A percentile compares a stretch with the other conserved stretches of the same genome.
Conservation (phyloP, 345 rosid species). For the Eucalyptus curtisii region DNA sequence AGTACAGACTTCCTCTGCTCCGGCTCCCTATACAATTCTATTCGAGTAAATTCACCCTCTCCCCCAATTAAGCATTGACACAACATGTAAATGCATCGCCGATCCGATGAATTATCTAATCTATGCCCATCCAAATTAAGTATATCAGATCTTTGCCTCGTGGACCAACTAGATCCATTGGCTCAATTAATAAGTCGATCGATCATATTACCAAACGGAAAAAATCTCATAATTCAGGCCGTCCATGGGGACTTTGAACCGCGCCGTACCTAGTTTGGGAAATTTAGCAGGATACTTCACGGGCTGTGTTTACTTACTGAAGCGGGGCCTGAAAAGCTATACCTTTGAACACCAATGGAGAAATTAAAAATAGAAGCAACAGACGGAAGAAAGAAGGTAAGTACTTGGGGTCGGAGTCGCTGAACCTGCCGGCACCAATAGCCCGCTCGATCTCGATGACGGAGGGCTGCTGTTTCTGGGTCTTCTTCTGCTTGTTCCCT, state of each 20-base stretch:
- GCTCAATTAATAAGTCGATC: neutral
- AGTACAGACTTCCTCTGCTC: constrained; percentile 26
- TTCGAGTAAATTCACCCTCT: neutral
- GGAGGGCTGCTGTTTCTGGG: constrained; percentile 13
- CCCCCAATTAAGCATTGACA: neutral
- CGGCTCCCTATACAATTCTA: constrained; percentile 15
- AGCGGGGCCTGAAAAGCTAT: neutral
- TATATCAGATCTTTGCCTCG: neutral
- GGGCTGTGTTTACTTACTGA: neutral
- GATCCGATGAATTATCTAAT: neutral
- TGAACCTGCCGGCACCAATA: constrained; percentile 73
- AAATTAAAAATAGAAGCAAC: neutral
- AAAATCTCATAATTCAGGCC: neutral
- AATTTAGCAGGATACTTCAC: neutral
- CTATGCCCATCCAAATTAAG: neutral
- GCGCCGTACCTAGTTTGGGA: neutral
- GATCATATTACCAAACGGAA: neutral
- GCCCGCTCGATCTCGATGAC: constrained; percentile 58
- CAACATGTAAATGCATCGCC: neutral
- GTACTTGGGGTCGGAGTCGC: constrained; percentile 50
- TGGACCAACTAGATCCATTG: neutral
- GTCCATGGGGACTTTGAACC: neutral
- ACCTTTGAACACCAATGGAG: neutral
- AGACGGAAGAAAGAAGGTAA: neutral
- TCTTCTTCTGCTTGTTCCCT: neutral